Evolutionary conservation across 352 stramenopile genomes (phyloP), one percentile per base, ranked within the genome.

Genomic region (Phytophthora boehmeriae): DNA sequence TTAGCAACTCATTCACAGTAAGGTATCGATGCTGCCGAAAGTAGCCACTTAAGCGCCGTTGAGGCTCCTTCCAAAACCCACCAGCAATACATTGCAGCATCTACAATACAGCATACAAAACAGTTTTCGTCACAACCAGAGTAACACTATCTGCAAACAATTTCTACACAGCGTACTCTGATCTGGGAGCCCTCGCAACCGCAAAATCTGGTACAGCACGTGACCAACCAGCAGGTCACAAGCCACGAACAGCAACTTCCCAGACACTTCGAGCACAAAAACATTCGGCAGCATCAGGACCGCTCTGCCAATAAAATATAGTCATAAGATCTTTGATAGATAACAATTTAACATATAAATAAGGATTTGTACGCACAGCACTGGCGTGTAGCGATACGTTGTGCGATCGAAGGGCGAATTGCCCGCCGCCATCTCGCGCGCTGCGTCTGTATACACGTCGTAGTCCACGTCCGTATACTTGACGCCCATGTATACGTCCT

Each of bases 391-490:
- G 54, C 97, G 96, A 83, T 99, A 99, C 5, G 97, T 99, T 25
- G 97, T 97, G 59, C 98, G 89, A 50, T 96, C 86, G 64, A 99
- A 99, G 0, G 97, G 97, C 44, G 90, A 97, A 65, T 90, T 67
- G 34, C 89, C 89, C 10, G 79, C 49, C 17, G 83, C 78, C 36
- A 99, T 76, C 63, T 98, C 87, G 19, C 82, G 71, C 16, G 97
- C 96, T 5, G 96, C 97, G 78, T 99, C 98, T 22, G 90, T 97
- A 80, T 99, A 99, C 19, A 99, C 97, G 43, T 98, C 83, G 76
- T 99, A 99, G 79, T 99, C 98, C 35, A 99, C 93, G 60, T 99
- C 98, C 14, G 98, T 99, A 73, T 99, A 99, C 59, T 97, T 97
- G 54, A 96, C 86, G 25, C 64, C 46, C 72, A 96, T 81, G 45